Evolutionary conservation across 768 basidiomycete species (phyloP).

Genomic region (Boletus rufocinnamomeus): DNA sequence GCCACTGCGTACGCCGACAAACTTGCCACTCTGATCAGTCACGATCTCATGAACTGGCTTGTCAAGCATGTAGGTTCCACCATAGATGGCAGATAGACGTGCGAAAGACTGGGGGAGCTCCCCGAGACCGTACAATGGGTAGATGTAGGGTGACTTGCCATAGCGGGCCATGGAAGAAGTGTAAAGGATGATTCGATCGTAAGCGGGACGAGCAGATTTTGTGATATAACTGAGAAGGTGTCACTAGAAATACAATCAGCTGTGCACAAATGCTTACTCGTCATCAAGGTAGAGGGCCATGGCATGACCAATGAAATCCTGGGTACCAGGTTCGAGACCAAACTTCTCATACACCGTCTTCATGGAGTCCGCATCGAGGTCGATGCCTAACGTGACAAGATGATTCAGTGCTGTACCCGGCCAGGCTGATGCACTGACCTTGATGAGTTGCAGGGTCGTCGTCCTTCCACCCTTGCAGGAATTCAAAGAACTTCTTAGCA

Average conservation of each 20-base stretch:
- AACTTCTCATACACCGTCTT: constrained; percentile 95
- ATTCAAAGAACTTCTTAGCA: constrained; percentile 98
- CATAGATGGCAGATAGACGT: constrained; percentile 96
- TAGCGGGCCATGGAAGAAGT: constrained; percentile 98
- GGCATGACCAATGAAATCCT: constrained; percentile 98
- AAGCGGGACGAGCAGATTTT: constrained; percentile 86
- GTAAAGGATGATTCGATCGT: constrained; percentile 95
- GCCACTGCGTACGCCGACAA: constrained; percentile 88
- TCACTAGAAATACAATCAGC: constrained; percentile 10
- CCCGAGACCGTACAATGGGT: constrained; percentile 97
- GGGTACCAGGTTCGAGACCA: constrained; percentile 94
- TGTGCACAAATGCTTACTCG: constrained; percentile 59
- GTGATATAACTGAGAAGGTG: constrained; percentile 73
- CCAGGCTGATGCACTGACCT: constrained; percentile 50
- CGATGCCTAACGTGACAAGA: constrained; percentile 54
- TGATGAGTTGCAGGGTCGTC: constrained; percentile 96
- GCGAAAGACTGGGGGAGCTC: constrained; percentile 99
- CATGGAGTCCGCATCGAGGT: constrained; percentile 93
- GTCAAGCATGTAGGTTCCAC: constrained; percentile 99
- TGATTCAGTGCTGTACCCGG: constrained; percentile 1
- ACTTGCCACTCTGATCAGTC: constrained; percentile 81
- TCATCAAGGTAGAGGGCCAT: constrained; percentile 99
- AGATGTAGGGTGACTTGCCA: constrained; percentile 99
- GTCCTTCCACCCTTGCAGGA: constrained; percentile 93
- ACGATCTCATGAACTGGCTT: constrained; percentile 92